Evolutionary conservation across 2,329 filamentous ascomycete species (phyloP).

Genomic region (Biscogniauxia mediterranea): DNA sequence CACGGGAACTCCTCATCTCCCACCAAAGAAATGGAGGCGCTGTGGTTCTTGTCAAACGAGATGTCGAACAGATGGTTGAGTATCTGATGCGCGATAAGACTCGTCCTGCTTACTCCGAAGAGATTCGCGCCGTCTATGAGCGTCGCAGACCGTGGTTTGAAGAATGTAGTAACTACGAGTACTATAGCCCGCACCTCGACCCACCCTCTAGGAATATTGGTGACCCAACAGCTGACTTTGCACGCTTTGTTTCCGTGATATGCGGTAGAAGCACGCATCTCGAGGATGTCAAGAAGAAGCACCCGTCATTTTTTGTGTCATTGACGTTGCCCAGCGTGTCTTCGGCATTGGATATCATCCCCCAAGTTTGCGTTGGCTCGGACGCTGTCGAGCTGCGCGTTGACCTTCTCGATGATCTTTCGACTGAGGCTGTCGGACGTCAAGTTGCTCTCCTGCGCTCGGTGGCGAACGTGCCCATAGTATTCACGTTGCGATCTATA

Average conservation of each 20-base stretch:
- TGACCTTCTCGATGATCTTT: conserved; percentile 77
- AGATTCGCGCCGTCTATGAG: conserved; percentile 88
- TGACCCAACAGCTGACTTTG: conserved; percentile 65
- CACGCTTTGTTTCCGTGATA: conserved; percentile 68
- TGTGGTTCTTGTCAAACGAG: conserved; percentile 82
- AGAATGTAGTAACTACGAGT: conserved; percentile 91
- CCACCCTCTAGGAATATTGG: conserved; percentile 37
- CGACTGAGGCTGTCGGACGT: conserved; percentile 73
- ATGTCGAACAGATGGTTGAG: conserved; percentile 83
- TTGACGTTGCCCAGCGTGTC: conserved; percentile 77
- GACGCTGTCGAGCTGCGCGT: conserved; percentile 95
- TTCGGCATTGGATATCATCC: conserved; percentile 62
- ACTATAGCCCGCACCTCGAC: conserved; percentile 71
- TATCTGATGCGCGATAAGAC: conserved; percentile 88
- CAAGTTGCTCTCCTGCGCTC: conserved; percentile 80
- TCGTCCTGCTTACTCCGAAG: conserved; percentile 85
- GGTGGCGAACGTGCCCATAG: conserved; percentile 71
- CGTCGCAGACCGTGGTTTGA: conserved; percentile 87
- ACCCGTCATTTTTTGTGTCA: conserved; percentile 88
- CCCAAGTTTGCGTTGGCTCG: conserved; percentile 74
- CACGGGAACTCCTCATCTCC: conserved; percentile 70
- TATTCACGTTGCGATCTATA: conserved; percentile 86
- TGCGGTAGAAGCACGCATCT: conserved; percentile 60
- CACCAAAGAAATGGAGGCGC: conserved; percentile 76
- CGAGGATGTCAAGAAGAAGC: conserved; percentile 57